Evolutionary conservation across 116 monocot genomes (phyloP).

Genomic region (Zostera marina): DNA sequence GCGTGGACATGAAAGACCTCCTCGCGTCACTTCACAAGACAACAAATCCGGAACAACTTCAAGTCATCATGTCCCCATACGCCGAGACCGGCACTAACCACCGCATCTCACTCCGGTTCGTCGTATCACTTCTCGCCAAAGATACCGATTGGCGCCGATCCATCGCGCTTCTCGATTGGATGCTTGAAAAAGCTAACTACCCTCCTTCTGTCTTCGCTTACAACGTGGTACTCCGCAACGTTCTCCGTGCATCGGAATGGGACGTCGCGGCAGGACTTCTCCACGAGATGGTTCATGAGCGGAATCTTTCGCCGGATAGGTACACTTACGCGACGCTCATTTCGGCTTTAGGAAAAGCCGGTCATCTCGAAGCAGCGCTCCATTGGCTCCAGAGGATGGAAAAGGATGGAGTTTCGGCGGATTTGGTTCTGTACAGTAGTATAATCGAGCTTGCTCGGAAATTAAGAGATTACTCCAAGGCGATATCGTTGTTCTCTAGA

Average conservation of each 20-base stretch:
- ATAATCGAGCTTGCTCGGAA: constrained; percentile 54
- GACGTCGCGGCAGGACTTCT: constrained; percentile 54
- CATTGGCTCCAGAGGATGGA: constrained; percentile 62
- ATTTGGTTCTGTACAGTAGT: constrained; percentile 59
- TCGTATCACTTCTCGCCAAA: constrained; percentile 62
- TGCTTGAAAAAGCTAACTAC: constrained; percentile 32
- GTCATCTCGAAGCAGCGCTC: constrained; percentile 48
- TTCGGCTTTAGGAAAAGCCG: constrained; percentile 44
- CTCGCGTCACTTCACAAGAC: constrained; percentile 30
- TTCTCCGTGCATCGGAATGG: constrained; percentile 42
- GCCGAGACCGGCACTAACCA: not conserved
- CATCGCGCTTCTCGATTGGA: constrained; percentile 90
- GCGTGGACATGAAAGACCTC: constrained; percentile 47
- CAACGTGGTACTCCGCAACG: constrained; percentile 78
- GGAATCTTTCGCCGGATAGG: constrained; percentile 39
- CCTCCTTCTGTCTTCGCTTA: constrained; percentile 43
- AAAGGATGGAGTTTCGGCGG: constrained; percentile 28
- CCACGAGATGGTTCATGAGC: constrained; percentile 40
- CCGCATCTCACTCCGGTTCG: constrained; percentile 61
- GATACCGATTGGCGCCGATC: constrained; percentile 55
- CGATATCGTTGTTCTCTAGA: constrained; percentile 57
- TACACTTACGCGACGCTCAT: constrained; percentile 66
- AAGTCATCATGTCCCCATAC: constrained; percentile 59
- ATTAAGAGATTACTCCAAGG: constrained; percentile 60
- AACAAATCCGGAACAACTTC: constrained; percentile 33